Conservation (phyloP, 2,329 filamentous ascomycete species). For the Verticillium klebahnii region DNA sequence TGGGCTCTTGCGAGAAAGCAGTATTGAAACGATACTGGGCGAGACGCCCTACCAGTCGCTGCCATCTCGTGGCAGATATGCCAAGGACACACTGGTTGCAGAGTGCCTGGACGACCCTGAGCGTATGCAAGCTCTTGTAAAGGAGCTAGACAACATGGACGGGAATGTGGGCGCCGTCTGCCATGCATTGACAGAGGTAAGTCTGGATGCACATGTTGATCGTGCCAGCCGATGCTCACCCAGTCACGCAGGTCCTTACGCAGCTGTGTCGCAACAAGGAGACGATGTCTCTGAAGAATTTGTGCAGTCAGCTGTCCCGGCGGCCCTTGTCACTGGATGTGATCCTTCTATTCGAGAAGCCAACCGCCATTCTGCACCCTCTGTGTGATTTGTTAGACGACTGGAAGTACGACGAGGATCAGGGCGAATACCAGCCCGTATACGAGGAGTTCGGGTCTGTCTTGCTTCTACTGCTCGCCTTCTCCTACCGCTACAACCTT, state of each 20-base stretch:
- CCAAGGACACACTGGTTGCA: conserved; percentile 72
- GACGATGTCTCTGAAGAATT: conserved; percentile 71
- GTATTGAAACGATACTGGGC: conserved; percentile 74
- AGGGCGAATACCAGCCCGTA: conserved; percentile 77
- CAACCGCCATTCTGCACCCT: conserved; percentile 65
- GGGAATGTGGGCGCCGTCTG: conserved; percentile 87
- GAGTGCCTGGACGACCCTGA: conserved; percentile 75
- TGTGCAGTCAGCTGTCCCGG: conserved; percentile 69
- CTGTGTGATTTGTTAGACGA: conserved; percentile 71
- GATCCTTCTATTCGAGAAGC: conserved; percentile 69
- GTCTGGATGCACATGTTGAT: conserved; percentile 9
- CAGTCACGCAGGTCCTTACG: conserved; percentile 51
- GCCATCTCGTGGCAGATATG: conserved; percentile 68
- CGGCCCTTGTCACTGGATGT: conserved; percentile 70
- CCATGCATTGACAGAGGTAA: conserved; percentile 68
- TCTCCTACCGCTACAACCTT: conserved; percentile 71
- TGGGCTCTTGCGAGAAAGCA: conserved; percentile 71
- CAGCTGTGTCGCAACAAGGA: conserved; percentile 68
- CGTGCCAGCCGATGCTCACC: not conserved
- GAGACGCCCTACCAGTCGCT: conserved; percentile 79
- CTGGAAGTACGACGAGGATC: conserved; percentile 79
- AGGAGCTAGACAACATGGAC: conserved; percentile 83
- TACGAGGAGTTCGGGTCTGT: conserved; percentile 84
- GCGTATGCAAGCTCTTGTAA: conserved; percentile 69
- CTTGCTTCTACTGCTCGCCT: conserved; percentile 66